Evolutionary conservation across 805 yeast species (phyloP), one percentile per base, ranked within the genome.

Genomic region (Torulaspora delbrueckii): DNA sequence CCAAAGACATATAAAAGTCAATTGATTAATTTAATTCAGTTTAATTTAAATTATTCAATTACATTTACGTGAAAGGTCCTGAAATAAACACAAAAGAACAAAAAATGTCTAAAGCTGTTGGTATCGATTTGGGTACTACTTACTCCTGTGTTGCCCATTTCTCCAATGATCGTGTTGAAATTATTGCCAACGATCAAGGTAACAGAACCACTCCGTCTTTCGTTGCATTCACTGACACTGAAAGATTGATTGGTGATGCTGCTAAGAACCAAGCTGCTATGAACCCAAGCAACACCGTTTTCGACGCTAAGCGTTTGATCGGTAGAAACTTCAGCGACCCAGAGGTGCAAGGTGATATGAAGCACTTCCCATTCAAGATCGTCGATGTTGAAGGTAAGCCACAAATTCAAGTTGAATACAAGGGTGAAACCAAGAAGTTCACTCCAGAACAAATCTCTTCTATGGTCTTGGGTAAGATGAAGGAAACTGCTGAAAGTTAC

Each of bases 241-340:
- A 91, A 75, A 84, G 96, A 74, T 77, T 89, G 62, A 89, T 89
- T 60, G 96, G 96, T 71, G 96, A 89, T 73, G 96, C 97, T 58
- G 98, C 97, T 51, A 91, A 91, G 82, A 90, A 91, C 73, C 97
- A 91, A 75, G 96, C 96, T 46, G 96, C 97, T 56, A 86, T 90
- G 82, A 91, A 91, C 75, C 97, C 97, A 43, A 57, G 74, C 50
- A 90, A 90, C 78, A 90, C 97, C 37, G 90, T 90, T 51, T 90
- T 90, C 63, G 97, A 90, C 63, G 96, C 96, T 62, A 90, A 90
- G 77, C 85, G 97, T 75, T 79, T 90, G 67, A 90, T 90, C 66
- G 84, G 83, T 71, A 78, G 79, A 76, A 80, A 72, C 68, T 77
- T 73, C 69, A 69, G 63, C 40, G 82, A 77, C 54, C 79, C 75